Evolutionary conservation across 192 early-diverging fungal genomes (phyloP), one percentile per base, ranked within the genome.

Genomic region (Geranomyces michiganensis): DNA sequence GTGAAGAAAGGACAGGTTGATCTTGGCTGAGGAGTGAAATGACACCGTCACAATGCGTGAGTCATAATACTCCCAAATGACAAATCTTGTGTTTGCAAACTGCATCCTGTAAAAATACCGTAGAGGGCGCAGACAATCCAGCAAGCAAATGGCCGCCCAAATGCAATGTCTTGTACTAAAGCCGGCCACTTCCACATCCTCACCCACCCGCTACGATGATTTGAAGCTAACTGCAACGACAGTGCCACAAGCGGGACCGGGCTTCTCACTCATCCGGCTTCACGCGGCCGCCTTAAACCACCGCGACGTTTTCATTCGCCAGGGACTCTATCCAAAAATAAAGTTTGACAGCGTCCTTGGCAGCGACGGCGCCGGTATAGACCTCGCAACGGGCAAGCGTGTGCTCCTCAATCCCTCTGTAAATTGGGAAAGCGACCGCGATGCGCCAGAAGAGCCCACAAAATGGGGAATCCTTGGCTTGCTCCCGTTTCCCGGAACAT

Each of bases 291-390:
- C 81, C 7, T 46, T 84, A 3, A 84, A 84, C 64, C 82, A 84
- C 66, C 74, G 81, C 43, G 82, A 84, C 47, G 68, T 84, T 13
- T 84, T 73, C 65, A 83, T 83, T 55, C 77, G 80, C 4, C 70
- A 88, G 73, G 87, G 83, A 36, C 67, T 72, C 26, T 89, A 89
- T 59, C 87, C 83, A 55, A 78, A 78, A 5, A 83, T 89, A 30
- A 44, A 76, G 12, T 79, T 77, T 58, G 73, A 71, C 59, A 89
- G 88, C 5, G 62, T 83, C 66, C 70, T 87, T 48, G 88, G 87
- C 9, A 78, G 78, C 41, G 88, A 89, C 78, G 84, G 84, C 32
- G 77, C 82, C 44, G 87, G 87, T n/a, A 73, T 72, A 26, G 74
- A 87, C 0, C 74, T 58, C 10, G 75, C 74, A n/a, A 45, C 76